These are phyloP conservation scores for Dryas octopetala DNA, from an alignment of 306 rosid species.

Conservation along the genomic window DNA sequence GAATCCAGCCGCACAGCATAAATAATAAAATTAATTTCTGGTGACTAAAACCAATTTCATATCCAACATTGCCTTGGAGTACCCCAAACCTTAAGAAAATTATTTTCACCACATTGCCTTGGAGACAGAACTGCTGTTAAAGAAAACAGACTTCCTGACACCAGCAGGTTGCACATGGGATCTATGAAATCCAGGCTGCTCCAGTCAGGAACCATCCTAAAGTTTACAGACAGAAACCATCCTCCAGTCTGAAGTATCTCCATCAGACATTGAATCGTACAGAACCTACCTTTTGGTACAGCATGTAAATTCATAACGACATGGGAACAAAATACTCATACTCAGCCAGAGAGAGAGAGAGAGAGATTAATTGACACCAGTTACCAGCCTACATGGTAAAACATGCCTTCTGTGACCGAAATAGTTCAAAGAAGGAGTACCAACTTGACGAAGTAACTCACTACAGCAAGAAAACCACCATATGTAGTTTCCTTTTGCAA, in stretches of 20 bases:
- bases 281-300: neutral
- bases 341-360: neutral
- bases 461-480: neutral
- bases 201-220: neutral
- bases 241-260: slow-evolving; percentile 2
- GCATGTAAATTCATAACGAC: neutral
- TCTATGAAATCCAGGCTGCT: neutral
- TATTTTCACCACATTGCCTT: neutral
- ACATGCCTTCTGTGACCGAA: neutral
- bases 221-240: neutral
- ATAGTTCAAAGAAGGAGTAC: neutral
- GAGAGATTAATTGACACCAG: neutral
- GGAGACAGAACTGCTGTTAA: neutral
- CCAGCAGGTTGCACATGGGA: neutral
- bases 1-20: neutral
- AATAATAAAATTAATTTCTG: neutral
- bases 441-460: neutral
- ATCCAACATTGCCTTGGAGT: neutral
- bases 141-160: slow-evolving; percentile 9
- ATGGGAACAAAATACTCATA: neutral
- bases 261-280: neutral
- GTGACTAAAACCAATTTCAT: neutral
- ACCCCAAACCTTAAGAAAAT: neutral
- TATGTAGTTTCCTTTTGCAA: neutral
- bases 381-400: neutral